Conservation (phyloP, 2,329 filamentous ascomycete genomes). For the Exserohilum turcica region DNA sequence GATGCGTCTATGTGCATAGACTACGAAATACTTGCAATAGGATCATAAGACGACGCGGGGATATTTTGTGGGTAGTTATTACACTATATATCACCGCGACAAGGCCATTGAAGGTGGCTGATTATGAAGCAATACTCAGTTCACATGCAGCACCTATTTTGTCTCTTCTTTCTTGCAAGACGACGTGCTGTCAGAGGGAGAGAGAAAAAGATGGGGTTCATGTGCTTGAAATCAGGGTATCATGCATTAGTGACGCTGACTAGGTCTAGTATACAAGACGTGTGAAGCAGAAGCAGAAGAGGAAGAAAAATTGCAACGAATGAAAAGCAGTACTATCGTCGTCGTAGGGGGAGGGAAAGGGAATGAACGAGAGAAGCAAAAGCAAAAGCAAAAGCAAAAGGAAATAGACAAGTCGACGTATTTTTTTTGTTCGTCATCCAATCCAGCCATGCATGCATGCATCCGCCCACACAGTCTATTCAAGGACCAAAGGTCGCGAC, state of each 20-base stretch:
- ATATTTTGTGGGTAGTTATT: background rate
- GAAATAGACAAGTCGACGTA: too few relatives aligned
- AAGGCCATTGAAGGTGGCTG: background rate
- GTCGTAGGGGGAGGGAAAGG: too few relatives aligned
- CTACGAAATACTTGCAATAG: background rate
- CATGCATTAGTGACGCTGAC: conserved; percentile 4
- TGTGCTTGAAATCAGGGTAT: conserved; percentile 8
- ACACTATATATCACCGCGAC: background rate
- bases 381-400: too few relatives aligned
- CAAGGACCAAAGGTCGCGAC: too few relatives aligned
- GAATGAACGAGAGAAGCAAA: too few relatives aligned
- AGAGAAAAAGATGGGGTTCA: too few relatives aligned
- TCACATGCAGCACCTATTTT: too few relatives aligned
- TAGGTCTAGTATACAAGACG: background rate
- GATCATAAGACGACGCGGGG: background rate
- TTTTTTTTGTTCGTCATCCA: too few relatives aligned
- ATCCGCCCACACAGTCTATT: too few relatives aligned
- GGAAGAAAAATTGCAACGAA: background rate
- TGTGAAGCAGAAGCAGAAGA: background rate
- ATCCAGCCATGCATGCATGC: too few relatives aligned
- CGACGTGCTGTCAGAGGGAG: too few relatives aligned
- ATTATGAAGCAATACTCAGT: background rate
- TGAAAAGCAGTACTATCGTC: background rate
- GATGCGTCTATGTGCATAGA: background rate
- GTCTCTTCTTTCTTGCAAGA: too few relatives aligned